Conservation (phyloP, 768 basidiomycete species). For the Saitozyma podzolica region DNA sequence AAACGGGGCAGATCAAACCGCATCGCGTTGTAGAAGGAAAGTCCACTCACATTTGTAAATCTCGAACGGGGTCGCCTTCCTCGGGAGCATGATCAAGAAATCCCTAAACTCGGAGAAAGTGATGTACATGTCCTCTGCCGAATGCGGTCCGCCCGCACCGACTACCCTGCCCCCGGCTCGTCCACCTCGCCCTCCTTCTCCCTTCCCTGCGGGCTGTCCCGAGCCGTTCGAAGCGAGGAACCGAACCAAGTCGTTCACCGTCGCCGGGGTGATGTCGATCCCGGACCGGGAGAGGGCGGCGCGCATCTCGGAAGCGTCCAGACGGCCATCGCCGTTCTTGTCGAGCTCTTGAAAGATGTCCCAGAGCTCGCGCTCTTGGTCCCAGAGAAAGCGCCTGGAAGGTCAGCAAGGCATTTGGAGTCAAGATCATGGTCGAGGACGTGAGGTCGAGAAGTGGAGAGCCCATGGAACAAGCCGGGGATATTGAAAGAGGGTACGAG, state of each 20-base stretch:
- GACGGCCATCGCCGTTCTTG: conserved; percentile 78
- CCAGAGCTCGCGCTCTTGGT: conserved; percentile 70
- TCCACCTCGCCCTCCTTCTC: conserved; percentile 6
- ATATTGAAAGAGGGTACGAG: background rate
- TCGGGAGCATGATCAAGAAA: conserved; percentile 81
- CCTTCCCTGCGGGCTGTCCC: background rate
- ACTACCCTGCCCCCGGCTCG: background rate
- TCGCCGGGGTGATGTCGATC: conserved; percentile 67
- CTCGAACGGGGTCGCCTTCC: conserved; percentile 75
- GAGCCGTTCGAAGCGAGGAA: conserved; percentile 68
- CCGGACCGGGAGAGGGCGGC: conserved; percentile 72
- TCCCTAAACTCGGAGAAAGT: conserved; percentile 84
- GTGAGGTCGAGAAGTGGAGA: no score
- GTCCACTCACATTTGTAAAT: conserved; percentile 66
- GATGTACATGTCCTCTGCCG: conserved; percentile 58
- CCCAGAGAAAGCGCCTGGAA: conserved; percentile 50
- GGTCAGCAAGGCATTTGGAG: background rate
- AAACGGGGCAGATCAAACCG: background rate
- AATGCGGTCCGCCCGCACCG: background rate
- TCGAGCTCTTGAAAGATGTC: conserved; percentile 88
- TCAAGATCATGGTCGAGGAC: no score
- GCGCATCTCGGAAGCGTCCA: conserved; percentile 67
- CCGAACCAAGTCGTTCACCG: conserved; percentile 77
- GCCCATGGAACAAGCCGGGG: no score
- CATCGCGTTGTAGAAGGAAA: background rate